Base-by-base conservation (phyloP, 192 early-diverging fungal species). In the Linnemannia hyalina region DNA sequence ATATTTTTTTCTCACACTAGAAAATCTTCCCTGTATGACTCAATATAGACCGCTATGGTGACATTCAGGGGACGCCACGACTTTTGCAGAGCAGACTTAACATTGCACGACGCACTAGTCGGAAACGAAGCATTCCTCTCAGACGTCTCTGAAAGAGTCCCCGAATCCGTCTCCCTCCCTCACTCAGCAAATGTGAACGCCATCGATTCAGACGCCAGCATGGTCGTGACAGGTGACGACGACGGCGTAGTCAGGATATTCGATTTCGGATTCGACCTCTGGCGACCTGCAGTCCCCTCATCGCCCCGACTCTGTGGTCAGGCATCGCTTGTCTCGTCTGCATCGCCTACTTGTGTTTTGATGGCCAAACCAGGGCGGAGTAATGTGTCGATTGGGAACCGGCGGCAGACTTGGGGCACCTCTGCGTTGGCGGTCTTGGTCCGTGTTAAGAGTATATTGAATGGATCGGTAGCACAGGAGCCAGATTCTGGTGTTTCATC, bases 271-370 rank as follows among this genome's bases (percentile, higher is more conserved):
- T 65, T 41, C 23, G 84, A 86, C 18, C 76, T 86, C 0, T 86
- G 84, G 84, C 54, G 76, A 5, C 80, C 84, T 0, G 79, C 84
- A 10, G 60, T 80, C 4, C 79, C 84, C 20, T 68, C 79, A 9
- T 86, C 84, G 2, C 84, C 84, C 38, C 76, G 72, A 55, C 80
- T 86, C 32, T 86, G 84, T 54, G 84, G 84, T 26, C 84, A 86
- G 44, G 76, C 84, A 8, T 86, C 84, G 0, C 49, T 86, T 1
- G 32, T 86, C 29, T 86, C 84, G 2, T 74, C 75, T 0, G 55
- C 78, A 5, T 80, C 79, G 23, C 63, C 84, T 15, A 86, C 75
- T 1, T 86, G 84, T 70, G 84, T 86, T n/a, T 49, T 86, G 26
- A 86, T 86, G 84, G 75, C 74, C 10, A 75, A 60, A 16, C 78